Conservation (phyloP, 2,329 filamentous ascomycete species). For the Scolecobasidium constrictum region DNA sequence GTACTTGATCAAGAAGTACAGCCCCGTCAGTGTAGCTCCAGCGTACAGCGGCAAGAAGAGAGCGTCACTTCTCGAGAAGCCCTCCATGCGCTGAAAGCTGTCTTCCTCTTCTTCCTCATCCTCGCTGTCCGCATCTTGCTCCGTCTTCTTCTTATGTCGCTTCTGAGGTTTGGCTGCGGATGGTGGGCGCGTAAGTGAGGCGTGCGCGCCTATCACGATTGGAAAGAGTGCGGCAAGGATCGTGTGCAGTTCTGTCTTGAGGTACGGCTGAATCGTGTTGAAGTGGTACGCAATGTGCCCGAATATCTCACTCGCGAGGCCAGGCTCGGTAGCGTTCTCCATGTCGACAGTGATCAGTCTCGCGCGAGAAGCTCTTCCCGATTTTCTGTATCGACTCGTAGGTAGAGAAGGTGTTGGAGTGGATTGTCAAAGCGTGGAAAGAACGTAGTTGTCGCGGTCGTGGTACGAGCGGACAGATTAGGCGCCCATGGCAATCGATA, state of each 20-base stretch:
- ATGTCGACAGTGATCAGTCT: no score
- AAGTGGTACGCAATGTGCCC: conserved; percentile 34
- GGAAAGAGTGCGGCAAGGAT: conserved; percentile 63
- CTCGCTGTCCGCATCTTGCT: conserved; percentile 35
- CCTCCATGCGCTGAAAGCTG: conserved; percentile 50
- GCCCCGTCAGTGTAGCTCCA: conserved; percentile 55
- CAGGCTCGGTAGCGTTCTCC: conserved; percentile 9
- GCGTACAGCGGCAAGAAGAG: conserved; percentile 76
- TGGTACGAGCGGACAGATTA: no score
- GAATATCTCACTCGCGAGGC: conserved; percentile 21
- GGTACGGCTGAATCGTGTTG: conserved; percentile 24
- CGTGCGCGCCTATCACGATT: conserved; percentile 76
- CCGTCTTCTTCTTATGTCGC: conserved; percentile 27
- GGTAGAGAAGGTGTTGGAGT: no score
- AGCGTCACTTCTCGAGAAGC: conserved; percentile 65
- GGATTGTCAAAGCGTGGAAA: no score
- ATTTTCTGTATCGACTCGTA: no score
- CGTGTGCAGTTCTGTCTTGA: conserved; percentile 51
- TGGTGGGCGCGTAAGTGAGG: conserved; percentile 71
- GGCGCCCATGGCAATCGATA: no score
- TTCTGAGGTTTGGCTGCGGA: conserved; percentile 59
- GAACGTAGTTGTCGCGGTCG: no score
- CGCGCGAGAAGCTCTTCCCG: no score
- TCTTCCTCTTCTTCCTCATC: conserved; percentile 43
- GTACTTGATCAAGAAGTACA: conserved; percentile 87